A percentile compares a stretch with the other conserved stretches of the same genome.
Evolutionary conservation across 2,329 filamentous ascomycete genomes (phyloP).

Genomic region (Arthrobotrys musiformis): DNA sequence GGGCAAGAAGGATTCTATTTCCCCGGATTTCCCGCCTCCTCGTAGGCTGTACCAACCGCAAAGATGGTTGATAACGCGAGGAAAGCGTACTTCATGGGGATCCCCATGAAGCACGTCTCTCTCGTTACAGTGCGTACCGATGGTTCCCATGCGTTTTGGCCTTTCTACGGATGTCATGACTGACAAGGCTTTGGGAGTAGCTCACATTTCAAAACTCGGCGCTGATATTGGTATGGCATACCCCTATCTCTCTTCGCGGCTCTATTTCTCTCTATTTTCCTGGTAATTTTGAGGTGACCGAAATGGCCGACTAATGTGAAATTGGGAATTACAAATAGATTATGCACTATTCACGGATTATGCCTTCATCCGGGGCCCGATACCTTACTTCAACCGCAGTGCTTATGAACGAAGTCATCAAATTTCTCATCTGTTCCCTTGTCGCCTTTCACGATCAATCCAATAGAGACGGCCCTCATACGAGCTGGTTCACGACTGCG

Average conservation of each 20-base stretch:
- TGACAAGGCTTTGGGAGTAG: constrained; percentile 64
- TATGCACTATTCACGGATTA: constrained; percentile 93
- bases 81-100: constrained; percentile 66
- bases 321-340: constrained; percentile 68
- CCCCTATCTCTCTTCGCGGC: too few species aligned
- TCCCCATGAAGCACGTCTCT: constrained; percentile 76
- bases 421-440: constrained; percentile 84
- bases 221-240: constrained; percentile 72
- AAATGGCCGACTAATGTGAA: constrained; percentile 4
- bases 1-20: constrained; percentile 15
- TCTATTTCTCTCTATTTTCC: background rate
- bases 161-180: constrained; percentile 21
- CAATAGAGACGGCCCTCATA: constrained; percentile 66
- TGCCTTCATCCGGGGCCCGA: constrained; percentile 78
- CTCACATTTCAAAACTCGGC: constrained; percentile 83
- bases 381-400: constrained; percentile 95
- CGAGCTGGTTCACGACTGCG: constrained; percentile 81
- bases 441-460: constrained; percentile 81
- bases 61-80: constrained; percentile 57
- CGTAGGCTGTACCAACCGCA: constrained; percentile 46
- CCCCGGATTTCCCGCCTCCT: constrained; percentile 24
- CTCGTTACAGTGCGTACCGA: constrained; percentile 69
- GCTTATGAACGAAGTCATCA: constrained; percentile 91
- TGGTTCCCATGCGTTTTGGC: constrained; percentile 58
- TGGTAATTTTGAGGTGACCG: background rate